Evolutionary conservation across 768 basidiomycete genomes (phyloP), one percentile per base, ranked within the genome.

Genomic region (Agrocybe praecox): DNA sequence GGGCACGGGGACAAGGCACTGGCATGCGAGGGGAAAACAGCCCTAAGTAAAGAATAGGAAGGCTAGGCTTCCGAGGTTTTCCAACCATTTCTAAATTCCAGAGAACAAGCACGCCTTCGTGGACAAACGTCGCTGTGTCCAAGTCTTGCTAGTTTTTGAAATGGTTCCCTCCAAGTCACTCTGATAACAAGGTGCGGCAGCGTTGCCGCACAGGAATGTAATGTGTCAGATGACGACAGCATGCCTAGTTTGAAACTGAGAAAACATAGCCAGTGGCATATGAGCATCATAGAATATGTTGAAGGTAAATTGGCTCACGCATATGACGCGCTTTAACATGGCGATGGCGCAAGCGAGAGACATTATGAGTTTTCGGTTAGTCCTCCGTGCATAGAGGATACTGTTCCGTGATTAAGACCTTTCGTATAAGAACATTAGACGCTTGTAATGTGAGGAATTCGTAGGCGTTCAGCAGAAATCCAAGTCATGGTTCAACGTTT

Each of bases 291-390:
- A 24, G 21, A 29, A 24, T n/a, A 32, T 14, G 11, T 11, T 12
- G 10, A 21, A 15, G 26, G 21, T 14, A 52, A 24, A 40, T 24
- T 52, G n/a, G 22, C 23, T 26, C 15, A 15, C 17, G 24, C 22
- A 53, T 24, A 62, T 65, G 61, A 56, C 64, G 64, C 56, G 49
- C 58, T 61, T 58, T 26, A 53, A 18, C n/a, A 49, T 23, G 23
- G 33, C 45, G 53, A 65, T 65, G 52, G 62, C 64, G 64, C 60
- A 60, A 65, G 53, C 46, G 34, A 36, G 23, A 48, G 29, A 19
- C 40, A 34, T 46, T 36, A 40, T 40, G 36, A 40, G 36, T 53
- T 48, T 18, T 57, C 64, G 62, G 64, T 57, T 63, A 56, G 52
- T 42, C 44, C 59, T 65, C 64, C 64, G 64, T 53, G 60, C 22